Evolutionary conservation across 805 yeast species (phyloP).

Genomic region (Saccharomycopsis fodiens): DNA sequence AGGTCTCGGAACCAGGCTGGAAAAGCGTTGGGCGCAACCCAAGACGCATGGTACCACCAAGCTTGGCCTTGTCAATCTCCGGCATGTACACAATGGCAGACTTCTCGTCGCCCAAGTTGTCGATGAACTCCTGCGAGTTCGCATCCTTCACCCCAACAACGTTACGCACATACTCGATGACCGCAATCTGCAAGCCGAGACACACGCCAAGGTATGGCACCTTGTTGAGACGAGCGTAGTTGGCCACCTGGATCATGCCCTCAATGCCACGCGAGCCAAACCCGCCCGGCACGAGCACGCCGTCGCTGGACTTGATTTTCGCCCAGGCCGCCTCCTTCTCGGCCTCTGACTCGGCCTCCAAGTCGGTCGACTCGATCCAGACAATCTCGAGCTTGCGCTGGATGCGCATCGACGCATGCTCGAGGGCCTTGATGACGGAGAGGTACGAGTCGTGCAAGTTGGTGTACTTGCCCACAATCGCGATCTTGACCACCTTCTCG

Average conservation of each 20-base stretch:
- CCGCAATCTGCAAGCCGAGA: constrained; percentile 94
- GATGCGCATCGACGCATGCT: constrained; percentile 90
- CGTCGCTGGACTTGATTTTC: constrained; percentile 85
- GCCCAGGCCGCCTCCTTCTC: constrained; percentile 96
- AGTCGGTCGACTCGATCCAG: constrained; percentile 94
- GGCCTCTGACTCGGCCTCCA: constrained; percentile 68
- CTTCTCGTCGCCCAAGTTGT: constrained; percentile 48
- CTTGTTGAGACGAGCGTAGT: constrained; percentile 95
- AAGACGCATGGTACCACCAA: constrained; percentile 99
- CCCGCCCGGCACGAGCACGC: constrained; percentile 97
- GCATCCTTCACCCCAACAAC: constrained; percentile 63
- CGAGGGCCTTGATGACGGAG: constrained; percentile 90
- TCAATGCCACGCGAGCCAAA: constrained; percentile 96
- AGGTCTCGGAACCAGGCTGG: constrained; percentile 56
- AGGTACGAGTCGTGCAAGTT: constrained; percentile 90
- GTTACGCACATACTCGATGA: constrained; percentile 83
- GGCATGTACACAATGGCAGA: constrained; percentile 94
- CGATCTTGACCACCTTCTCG: constrained; percentile 83
- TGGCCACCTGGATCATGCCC: constrained; percentile 96
- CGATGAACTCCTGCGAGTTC: constrained; percentile 76
- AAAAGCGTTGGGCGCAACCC: constrained; percentile 90
- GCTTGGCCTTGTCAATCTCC: constrained; percentile 87
- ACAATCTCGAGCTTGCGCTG: constrained; percentile 74
- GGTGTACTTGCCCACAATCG: constrained; percentile 96
- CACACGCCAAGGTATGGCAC: constrained; percentile 96